Base-by-base conservation (phyloP, 106 monocot genomes). In the Platanthera guangdongensis region DNA sequence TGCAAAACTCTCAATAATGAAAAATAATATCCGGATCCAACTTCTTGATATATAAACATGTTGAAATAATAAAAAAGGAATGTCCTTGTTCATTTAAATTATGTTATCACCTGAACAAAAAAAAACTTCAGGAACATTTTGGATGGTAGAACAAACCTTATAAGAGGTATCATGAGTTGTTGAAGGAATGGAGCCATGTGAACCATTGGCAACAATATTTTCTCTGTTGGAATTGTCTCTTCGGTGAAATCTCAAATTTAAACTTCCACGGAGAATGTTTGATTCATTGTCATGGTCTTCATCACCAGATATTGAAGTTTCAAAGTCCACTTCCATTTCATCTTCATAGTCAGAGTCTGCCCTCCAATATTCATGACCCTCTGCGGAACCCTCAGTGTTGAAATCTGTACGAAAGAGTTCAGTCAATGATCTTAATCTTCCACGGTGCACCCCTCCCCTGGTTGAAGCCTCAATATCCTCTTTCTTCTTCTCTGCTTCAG, bases 271-370 rank as follows among this genome's bases (percentile, higher is more conserved):
- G 76, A 94, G 53, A 65, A 89, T 72, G 32, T 80, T 79, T 78
- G 90, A 80, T 75, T 93, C 96, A 57, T 49, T 80, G 52, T 91
- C 91, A 48, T 22, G 78, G 9, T 19, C 83, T 75, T 95, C 97
- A 70, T 99, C 93, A 57, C 83, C 94, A 22, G 91, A 87, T 77
- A 89, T 67, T 67, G 93, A 88, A 57, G 97, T 89, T 80, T 94
- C 97, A 90, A 94, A 90, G 53, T 94, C 97, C 63, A 94, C 47
- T 62, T 99, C 97, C 97, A 99, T 89, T 85, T 96, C 94, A 21
- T 90, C 85, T 51, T 92, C 96, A 89, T 82, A 89, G 80, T 99
- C 97, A 81, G 93, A 89, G 50, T 87, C 88, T 59, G 90, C 92
- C 72, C 89, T 86, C 70, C 89, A 91, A 78, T 83, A 81, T 59